Base-by-base conservation (phyloP, 768 basidiomycete genomes). In the Albatrellus ellisii region DNA sequence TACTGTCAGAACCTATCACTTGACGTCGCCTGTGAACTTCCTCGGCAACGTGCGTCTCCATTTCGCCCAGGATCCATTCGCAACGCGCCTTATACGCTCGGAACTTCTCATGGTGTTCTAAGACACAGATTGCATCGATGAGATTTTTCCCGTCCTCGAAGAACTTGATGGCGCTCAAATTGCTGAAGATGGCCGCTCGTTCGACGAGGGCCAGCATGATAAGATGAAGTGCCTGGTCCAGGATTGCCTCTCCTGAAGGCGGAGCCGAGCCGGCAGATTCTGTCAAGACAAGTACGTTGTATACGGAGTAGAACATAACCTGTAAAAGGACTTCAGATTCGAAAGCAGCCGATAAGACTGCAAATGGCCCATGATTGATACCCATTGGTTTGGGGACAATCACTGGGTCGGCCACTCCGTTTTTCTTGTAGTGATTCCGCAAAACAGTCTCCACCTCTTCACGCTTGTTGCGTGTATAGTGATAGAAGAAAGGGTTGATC, bases 401-500 rank as follows among this genome's bases (percentile, higher is more conserved):
- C 12, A 95, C 77, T 0, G 79, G 72, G 50, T 88, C 77, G 39
- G 64, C 56, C 33, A 69, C 60, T 36, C 76, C 73, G 49, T 67
- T 68, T 65, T 79, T 83, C 66, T 73, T 79, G 39, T 79, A 51
- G 33, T 86, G 69, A 36, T 68, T 71, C 46, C 75, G 69, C 36
- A 92, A 62, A 4, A 84, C 72, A 31, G 67, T 73, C 54, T 91
- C 89, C 20, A 89, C 94, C 56, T 91, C 87, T 52, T 94, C 88
- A 29, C 91, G 73, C 51, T 88, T 80, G 62, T 98, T 98, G 29
- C 92, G 72, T 12, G 87, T 82, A 58, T 95, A 97, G 56, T 97
- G 92, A 55, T 83, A 86, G 65, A 92, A 95, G 63, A 91, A 95
- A 0, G 92, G 91, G 53, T 97, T 85, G 48, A 97, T 83, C 48